Base-by-base conservation (phyloP, 2,329 filamentous ascomycete species). In the Epichloe bromicola region DNA sequence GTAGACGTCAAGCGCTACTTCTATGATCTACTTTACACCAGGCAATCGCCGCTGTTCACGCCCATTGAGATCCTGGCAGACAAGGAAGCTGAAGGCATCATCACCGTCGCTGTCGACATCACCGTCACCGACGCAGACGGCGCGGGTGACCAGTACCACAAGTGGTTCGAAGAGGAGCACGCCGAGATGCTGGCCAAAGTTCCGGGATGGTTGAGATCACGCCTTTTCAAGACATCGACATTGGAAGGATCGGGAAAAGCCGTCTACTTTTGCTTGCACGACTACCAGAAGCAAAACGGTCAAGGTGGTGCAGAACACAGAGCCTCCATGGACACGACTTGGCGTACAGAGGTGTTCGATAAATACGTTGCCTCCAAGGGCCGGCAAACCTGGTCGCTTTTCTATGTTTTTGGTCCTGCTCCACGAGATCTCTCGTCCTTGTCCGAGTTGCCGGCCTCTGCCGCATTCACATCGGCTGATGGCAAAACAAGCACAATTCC, bases 91-190 rank as follows among this genome's bases (percentile, higher is more conserved):
- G 72, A 74, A 51, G 79, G 77, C 5, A 75, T 78, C 53, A 74
- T 83, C 15, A 70, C 87, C 20, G 71, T 88, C 3, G 74, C 79
- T 1, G 77, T 85, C 2, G 76, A 78, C 46, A 70, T 86, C 6
- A 73, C 70, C 1, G 67, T 84, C 15, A 71, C 77, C 6, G 68
- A 70, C 11, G 62, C 63, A n/a, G 71, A 75, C 1, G 63, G 61
- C 5, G 78, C 78, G 0, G 69, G 71, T 26, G 72, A 75, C 20
- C 74, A 77, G 43, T 73, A 83, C 50, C 67, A 74, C 51, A 79
- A 74, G 61, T 94, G 86, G 86, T 85, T 86, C 61, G 69, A 76
- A 33, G 79, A 89, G 54, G 86, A 93, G 63, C 86, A 93, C 63
- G 74, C 84, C 19, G 73, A 75, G 3, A 76, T 89, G 75, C 63